Percentiles rank a stretch among this genome's conserved stretches.
phyloP scores from a whole-genome alignment of 176 grass and related monocot genomes.

The Eragrostis curvula region DNA sequence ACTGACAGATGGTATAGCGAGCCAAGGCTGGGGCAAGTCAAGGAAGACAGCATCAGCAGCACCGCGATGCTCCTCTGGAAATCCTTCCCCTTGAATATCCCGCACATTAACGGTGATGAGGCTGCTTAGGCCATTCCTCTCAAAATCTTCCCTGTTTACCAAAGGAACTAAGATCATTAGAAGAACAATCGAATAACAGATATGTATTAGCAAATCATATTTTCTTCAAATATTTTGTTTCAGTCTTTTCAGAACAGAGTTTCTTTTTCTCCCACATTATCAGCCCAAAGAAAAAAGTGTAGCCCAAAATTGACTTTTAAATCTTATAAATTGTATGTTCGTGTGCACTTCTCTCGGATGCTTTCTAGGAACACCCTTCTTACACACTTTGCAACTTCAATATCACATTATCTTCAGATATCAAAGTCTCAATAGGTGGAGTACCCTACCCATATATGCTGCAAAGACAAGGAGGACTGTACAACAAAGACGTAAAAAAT shows the following conservation, averaged over 20 bases:
- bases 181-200: not conserved
- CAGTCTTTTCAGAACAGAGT: not conserved
- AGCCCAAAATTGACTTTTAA: not conserved
- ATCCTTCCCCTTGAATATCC: constrained; percentile 87
- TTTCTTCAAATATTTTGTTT: not conserved
- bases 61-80: constrained; percentile 67
- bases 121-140: constrained; percentile 74
- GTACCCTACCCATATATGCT: not conserved
- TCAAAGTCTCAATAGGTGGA: not conserved
- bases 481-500: not conserved
- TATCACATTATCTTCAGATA: not conserved
- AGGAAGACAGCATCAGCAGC: constrained; percentile 77
- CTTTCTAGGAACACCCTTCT: not conserved
- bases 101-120: constrained; percentile 74
- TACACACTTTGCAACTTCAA: not conserved
- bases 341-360: not conserved
- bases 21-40: constrained; percentile 95
- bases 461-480: not conserved
- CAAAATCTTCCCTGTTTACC: constrained; percentile 75
- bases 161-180: constrained; percentile 4
- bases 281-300: not conserved
- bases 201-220: not conserved
- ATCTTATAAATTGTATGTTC: not conserved
- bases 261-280: not conserved
- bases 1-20: constrained; percentile 67